Evolutionary conservation across 306 rosid genomes (phyloP).

Genomic region (Medicago lupulina): DNA sequence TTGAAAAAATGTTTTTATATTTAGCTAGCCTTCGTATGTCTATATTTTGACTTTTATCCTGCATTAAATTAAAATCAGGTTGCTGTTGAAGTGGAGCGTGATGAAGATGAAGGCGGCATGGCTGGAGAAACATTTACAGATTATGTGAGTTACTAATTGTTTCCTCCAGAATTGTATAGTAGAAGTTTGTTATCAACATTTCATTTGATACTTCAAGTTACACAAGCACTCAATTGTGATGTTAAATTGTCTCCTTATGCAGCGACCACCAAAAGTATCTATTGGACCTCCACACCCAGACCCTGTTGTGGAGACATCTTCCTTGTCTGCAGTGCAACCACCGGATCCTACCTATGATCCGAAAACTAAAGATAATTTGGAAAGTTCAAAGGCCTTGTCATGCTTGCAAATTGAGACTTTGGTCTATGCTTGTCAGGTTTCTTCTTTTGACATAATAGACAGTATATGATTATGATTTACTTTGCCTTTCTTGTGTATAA

Average conservation of each 20-base stretch:
- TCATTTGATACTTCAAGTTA: conserved; percentile 42
- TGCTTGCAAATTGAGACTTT: conserved; percentile 97
- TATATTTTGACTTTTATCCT: conserved; percentile 21
- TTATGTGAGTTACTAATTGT: conserved; percentile 72
- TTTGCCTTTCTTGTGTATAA: conserved; percentile 41
- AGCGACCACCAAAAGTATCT: conserved; percentile 95
- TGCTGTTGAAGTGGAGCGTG: conserved; percentile 97
- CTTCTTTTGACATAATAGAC: conserved; percentile 49
- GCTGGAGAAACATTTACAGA: conserved; percentile 96
- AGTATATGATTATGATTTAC: conserved; percentile 37
- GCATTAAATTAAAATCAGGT: conserved; percentile 59
- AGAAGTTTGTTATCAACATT: conserved; percentile 35
- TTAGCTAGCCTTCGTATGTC: conserved; percentile 19
- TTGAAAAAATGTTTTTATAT: conserved; percentile 19
- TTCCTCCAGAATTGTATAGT: conserved; percentile 32
- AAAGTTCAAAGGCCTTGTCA: conserved; percentile 73
- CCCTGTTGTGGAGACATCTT: conserved; percentile 96
- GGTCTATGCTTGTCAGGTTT: conserved; percentile 98
- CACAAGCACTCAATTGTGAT: conserved; percentile 36
- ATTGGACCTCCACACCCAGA: conserved; percentile 96
- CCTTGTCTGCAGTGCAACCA: conserved; percentile 98
- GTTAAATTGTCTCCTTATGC: conserved; percentile 49
- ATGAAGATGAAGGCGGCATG: conserved; percentile 97
- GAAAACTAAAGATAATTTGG: conserved; percentile 70
- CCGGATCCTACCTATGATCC: conserved; percentile 96